Evolutionary conservation across 305 asterid species (phyloP).

Genomic region (Stenogyne calaminthoides): DNA sequence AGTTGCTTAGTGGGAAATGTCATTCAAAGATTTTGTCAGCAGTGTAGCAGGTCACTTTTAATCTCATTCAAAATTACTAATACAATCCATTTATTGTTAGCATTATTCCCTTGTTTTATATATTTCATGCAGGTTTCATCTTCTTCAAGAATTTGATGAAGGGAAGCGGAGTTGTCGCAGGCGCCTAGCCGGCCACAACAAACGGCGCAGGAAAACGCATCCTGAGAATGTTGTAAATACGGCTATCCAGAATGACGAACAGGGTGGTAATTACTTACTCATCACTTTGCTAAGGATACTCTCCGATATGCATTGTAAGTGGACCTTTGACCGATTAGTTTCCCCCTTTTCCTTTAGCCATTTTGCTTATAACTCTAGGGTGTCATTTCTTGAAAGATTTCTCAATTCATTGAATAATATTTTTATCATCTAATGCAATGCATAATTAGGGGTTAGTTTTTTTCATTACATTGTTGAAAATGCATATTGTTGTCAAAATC

Average conservation of each 20-base stretch:
- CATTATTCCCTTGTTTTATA: background rate
- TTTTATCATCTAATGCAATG: constrained; percentile 11
- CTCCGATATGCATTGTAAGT: constrained; percentile 81
- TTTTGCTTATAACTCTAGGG: constrained; percentile 7
- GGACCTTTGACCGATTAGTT: background rate
- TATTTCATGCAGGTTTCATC: constrained; percentile 69
- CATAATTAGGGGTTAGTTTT: constrained; percentile 12
- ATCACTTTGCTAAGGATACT: constrained; percentile 86
- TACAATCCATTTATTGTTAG: background rate
- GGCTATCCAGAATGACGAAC: constrained; percentile 55
- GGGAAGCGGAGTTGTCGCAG: constrained; percentile 98
- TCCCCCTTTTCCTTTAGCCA: background rate
- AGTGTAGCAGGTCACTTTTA: constrained; percentile 84
- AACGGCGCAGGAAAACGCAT: constrained; percentile 84
- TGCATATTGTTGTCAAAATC: constrained; percentile 4
- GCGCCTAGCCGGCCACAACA: constrained; percentile 94
- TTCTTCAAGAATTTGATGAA: constrained; percentile 95
- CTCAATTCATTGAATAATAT: background rate
- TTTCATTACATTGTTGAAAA: background rate
- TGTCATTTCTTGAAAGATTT: constrained; percentile 14
- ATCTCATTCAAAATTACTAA: background rate
- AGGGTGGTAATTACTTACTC: constrained; percentile 67
- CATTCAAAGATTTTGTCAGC: constrained; percentile 96
- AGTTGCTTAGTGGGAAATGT: constrained; percentile 74
- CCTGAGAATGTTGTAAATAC: constrained; percentile 68